These are phyloP conservation scores for Penicillium coprophilum DNA, from an alignment of 495 filamentous ascomycete species.

Conservation along the genomic window DNA sequence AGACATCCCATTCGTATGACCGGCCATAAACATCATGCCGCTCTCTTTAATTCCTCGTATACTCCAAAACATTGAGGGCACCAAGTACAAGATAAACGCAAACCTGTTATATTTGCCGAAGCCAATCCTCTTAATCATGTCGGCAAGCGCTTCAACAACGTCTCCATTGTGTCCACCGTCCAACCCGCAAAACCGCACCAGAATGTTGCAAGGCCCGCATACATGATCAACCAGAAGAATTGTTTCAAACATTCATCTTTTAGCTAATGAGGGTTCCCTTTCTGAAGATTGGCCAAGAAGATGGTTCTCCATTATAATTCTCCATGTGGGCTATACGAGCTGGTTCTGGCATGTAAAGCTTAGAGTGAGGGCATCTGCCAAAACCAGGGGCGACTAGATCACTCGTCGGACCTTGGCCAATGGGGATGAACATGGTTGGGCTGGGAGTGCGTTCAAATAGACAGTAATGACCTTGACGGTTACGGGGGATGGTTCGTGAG, in stretches of 20 bases:
- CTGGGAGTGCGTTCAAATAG: slow-evolving; percentile 42
- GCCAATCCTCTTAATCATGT: slow-evolving; percentile 24
- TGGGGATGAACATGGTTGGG: slow-evolving; percentile 42
- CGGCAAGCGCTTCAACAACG: slow-evolving; percentile 30
- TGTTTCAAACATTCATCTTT: slow-evolving; percentile 39
- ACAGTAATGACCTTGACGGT: slow-evolving; percentile 45
- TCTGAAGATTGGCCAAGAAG: slow-evolving; percentile 59
- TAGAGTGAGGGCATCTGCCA: slow-evolving; percentile 39
- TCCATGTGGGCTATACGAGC: slow-evolving; percentile 36
- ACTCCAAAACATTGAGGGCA: slow-evolving; percentile 26
- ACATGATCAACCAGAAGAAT: slow-evolving; percentile 31
- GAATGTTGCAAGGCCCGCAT: slow-evolving; percentile 33
- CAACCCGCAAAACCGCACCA: slow-evolving; percentile 35
- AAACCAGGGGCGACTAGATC: slow-evolving; percentile 43
- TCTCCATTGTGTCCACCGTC: slow-evolving; percentile 43
- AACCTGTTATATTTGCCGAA: slow-evolving; percentile 19
- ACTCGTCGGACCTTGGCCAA: slow-evolving; percentile 43
- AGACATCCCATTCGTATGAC: not conserved
- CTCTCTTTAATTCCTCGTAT: slow-evolving; percentile 25
- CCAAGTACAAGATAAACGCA: slow-evolving; percentile 18
- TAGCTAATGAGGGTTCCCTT: slow-evolving; percentile 46
- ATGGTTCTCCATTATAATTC: slow-evolving; percentile 60
- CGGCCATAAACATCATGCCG: not conserved
- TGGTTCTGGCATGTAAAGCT: slow-evolving; percentile 43
- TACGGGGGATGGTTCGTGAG: slow-evolving; percentile 13